Evolutionary conservation across 148 eudicot genomes (phyloP).

Genomic region (Pharnaceum exiguum): DNA sequence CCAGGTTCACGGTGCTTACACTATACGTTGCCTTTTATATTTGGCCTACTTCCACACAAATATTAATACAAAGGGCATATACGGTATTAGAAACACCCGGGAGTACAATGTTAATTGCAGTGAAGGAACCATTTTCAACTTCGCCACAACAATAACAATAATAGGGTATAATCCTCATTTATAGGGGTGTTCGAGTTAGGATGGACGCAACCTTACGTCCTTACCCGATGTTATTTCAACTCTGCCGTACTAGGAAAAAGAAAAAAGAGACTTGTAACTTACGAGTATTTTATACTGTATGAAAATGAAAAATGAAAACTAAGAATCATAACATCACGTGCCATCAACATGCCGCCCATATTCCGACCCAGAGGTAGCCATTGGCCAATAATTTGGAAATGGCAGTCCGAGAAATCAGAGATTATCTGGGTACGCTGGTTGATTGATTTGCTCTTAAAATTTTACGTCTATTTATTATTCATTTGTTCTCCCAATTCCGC

Average conservation of each 20-base stretch:
- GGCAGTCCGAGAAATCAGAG: not conserved
- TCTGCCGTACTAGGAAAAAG: not conserved
- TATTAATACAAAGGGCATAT: too few relatives aligned
- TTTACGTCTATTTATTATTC: not conserved
- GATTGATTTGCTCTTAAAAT: not conserved
- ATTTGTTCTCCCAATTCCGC: constrained; percentile 1
- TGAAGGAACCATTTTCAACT: too few relatives aligned
- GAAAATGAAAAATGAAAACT: not conserved
- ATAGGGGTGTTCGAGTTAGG: too few relatives aligned
- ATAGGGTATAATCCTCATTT: too few relatives aligned
- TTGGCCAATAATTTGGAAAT: constrained; percentile 11
- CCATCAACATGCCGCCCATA: constrained; percentile 20
- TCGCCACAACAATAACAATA: too few relatives aligned
- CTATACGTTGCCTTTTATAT: too few relatives aligned
- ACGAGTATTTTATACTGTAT: not conserved
- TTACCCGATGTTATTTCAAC: too few relatives aligned
- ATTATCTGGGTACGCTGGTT: not conserved
- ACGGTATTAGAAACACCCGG: too few relatives aligned
- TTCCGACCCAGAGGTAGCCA: constrained; percentile 9
- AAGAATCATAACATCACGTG: not conserved
- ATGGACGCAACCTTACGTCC: too few relatives aligned
- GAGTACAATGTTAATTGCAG: too few relatives aligned
- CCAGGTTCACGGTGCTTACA: too few relatives aligned
- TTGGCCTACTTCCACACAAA: too few relatives aligned
- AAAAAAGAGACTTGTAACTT: not conserved